Percentiles rank a stretch among this genome's conserved stretches.
phyloP scores from a whole-genome alignment of 192 early-diverging fungal species.

The Polychytrium aggregatum region DNA sequence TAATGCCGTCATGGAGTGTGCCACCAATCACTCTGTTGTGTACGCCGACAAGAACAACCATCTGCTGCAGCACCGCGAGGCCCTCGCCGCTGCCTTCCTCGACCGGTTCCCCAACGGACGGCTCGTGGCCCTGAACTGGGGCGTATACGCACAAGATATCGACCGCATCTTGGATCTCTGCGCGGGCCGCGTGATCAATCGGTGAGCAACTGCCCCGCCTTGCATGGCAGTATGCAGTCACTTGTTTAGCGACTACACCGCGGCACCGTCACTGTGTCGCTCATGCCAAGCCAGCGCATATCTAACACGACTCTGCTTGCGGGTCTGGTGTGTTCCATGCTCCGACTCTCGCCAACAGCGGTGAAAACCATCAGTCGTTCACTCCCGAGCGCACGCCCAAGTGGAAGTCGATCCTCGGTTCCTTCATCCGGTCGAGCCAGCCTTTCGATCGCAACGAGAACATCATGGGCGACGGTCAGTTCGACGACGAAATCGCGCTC shows the following conservation, averaged over 20 bases:
- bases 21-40: constrained; percentile 51
- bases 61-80: constrained; percentile 33
- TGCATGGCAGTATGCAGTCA: neutral
- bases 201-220: constrained; percentile 10
- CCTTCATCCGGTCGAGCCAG: constrained; percentile 37
- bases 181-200: constrained; percentile 38
- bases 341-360: constrained; percentile 26
- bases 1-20: constrained; percentile 35
- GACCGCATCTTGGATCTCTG: constrained; percentile 39
- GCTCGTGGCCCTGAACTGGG: constrained; percentile 71
- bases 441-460: constrained; percentile 42
- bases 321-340: neutral
- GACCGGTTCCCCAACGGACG: constrained; percentile 42
- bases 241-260: neutral
- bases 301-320: neutral
- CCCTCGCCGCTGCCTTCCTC: constrained; percentile 36
- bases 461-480: constrained; percentile 31
- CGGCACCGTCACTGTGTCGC: neutral
- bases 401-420: constrained; percentile 43
- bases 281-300: neutral
- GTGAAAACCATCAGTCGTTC: constrained; percentile 72
- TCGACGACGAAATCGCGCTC: constrained; percentile 47
- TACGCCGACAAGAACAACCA: constrained; percentile 78
- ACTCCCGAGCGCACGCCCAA: constrained; percentile 52
- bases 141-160: constrained; percentile 34